Conservation (phyloP, 495 filamentous ascomycete genomes). For the Umbilicaria muhlenbergii region DNA sequence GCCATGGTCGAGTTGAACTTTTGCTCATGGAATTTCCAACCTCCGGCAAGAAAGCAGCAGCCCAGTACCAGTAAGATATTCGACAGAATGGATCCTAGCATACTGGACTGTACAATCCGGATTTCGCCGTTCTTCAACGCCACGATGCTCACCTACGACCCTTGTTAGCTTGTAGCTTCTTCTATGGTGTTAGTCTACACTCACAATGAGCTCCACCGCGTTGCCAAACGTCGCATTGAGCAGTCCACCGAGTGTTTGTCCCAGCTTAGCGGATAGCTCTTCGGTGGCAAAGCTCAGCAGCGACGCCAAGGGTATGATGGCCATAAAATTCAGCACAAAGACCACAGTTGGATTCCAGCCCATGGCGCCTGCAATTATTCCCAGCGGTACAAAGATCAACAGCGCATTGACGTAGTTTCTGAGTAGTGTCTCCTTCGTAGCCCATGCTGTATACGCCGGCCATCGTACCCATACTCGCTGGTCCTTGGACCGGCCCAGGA, state of each 20-base stretch:
- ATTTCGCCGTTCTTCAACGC: constrained; percentile 76
- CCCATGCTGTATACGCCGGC: constrained; percentile 33
- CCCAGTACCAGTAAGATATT: constrained; percentile 91
- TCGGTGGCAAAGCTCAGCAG: constrained; percentile 92
- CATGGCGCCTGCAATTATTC: constrained; percentile 62
- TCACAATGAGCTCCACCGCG: constrained; percentile 93
- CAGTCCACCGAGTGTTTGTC: constrained; percentile 80
- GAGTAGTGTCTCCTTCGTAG: constrained; percentile 37
- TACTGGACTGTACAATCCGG: constrained; percentile 90
- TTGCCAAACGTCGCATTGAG: constrained; percentile 97
- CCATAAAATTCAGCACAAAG: constrained; percentile 86
- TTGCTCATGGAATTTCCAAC: constrained; percentile 51
- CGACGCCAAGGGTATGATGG: constrained; percentile 86
- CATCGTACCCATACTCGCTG: constrained; percentile 33
- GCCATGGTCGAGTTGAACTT: constrained; percentile 76
- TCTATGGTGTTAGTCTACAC: constrained; percentile 15
- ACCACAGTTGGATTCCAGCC: constrained; percentile 60
- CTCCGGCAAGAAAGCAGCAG: constrained; percentile 91
- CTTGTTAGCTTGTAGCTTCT: constrained; percentile 2
- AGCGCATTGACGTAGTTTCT: constrained; percentile 75
- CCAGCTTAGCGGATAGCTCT: constrained; percentile 69
- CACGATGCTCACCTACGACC: constrained; percentile 72
- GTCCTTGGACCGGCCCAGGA: constrained; percentile 19
- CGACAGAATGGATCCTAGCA: constrained; percentile 93
- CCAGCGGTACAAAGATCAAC: constrained; percentile 78